Base-by-base conservation (phyloP, 2,329 filamentous ascomycete species). In the Paracamarosporium sp. region DNA sequence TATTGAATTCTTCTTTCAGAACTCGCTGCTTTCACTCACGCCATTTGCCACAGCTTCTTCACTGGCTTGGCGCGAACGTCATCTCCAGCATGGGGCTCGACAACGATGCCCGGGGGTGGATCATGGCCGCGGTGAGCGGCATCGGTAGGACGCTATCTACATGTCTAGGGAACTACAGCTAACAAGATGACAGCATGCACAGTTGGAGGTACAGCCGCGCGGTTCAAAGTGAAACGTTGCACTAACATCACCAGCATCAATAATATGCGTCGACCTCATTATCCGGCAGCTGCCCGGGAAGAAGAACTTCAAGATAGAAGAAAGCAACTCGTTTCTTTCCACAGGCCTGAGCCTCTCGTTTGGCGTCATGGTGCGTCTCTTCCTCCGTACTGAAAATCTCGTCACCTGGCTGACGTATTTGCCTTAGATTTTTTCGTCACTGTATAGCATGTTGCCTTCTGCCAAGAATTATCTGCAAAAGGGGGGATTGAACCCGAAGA, bases 381-480 rank as follows among this genome's bases (percentile, higher is more conserved):
- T 25, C 3, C 38, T 53, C 7, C 25, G 11, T 15, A 8, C 8
- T 22, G 11, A 11, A 17, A 2, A 15, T 13, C 11, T 24, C 9
- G 12, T 51, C 31, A 25, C 38, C 62, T 72, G 28, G 41, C 62
- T 72, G 28, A 71, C 55, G 12, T 40, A 28, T 24, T n/a, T n/a
- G 50, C 6, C 4, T 28, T 68, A 97, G 93, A 85, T 97, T 38
- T 97, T 97, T 77, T 97, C 93, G 33, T 89, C 94, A 1, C 79
- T 98, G 28, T 96, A 93, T 76, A 95, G 89, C 76, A 97, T 98
- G 91, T 84, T 98, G 7, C 94, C 94, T 9, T 92, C 91, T 20
- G 88, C 94, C 2, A 93, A 90, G 71, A 82, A 82, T 36, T 97
- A 96, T 71, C 83, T 99, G 3, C 81, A 84, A 57, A 82, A 87